phyloP scores from a whole-genome alignment of 352 stramenopile species.

The Globisporangium lucens region DNA sequence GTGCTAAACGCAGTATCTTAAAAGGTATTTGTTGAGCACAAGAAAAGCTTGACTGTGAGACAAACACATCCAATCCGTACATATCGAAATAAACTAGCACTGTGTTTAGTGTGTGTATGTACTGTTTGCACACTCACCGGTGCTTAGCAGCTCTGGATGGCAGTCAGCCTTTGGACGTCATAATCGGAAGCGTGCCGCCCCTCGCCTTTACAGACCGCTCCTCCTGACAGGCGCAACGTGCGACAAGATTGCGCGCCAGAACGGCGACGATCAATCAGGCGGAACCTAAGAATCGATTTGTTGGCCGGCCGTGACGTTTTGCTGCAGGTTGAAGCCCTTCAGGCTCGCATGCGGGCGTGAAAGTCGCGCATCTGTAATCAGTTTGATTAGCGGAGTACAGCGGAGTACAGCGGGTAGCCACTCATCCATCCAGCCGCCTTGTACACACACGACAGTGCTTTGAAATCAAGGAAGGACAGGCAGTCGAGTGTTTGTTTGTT shows the following conservation, averaged over 20 bases:
- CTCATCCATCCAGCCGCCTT: not conserved
- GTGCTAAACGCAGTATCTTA: not conserved
- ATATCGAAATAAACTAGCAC: not conserved
- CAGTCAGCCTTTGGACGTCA: not conserved
- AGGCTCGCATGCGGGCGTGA: not conserved
- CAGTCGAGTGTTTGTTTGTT: not conserved
- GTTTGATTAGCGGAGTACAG: not conserved
- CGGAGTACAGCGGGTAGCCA: not conserved
- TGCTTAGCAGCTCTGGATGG: not conserved
- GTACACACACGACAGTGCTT: not conserved
- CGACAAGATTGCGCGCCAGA: not conserved
- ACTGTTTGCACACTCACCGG: not conserved
- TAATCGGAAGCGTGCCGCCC: conserved; percentile 4
- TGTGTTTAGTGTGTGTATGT: not conserved
- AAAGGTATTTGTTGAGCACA: too few species aligned
- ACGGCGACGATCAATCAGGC: not conserved
- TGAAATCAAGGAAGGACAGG: not conserved
- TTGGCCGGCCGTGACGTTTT: not conserved
- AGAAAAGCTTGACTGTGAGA: too few species aligned
- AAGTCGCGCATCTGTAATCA: not conserved
- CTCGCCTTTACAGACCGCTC: not conserved
- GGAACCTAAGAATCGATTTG: not conserved
- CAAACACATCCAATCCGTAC: too few species aligned
- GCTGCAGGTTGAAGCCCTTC: not conserved
- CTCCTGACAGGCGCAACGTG: not conserved